A percentile compares a stretch with the other conserved stretches of the same genome.
Evolutionary conservation across 1,284 basidiomycete species (phyloP).

Genomic region (Earliella scabrosa): DNA sequence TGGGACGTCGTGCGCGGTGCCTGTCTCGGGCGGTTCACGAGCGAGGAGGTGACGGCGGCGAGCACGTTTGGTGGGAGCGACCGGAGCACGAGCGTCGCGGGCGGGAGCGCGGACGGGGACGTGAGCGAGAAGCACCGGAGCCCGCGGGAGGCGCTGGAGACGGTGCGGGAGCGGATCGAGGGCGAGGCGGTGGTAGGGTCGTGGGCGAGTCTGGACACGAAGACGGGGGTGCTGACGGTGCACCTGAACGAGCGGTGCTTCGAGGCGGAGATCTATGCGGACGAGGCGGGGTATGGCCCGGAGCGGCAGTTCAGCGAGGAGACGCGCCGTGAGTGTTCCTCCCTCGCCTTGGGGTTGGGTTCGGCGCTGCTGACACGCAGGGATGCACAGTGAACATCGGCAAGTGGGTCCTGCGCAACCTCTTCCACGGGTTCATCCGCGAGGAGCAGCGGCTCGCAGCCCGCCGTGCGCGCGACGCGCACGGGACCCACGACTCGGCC

Average conservation of each 20-base stretch:
- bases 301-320: slow-evolving; percentile 75
- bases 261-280: slow-evolving; percentile 94
- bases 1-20: slow-evolving; percentile 89
- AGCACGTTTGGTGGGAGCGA: slow-evolving; percentile 37
- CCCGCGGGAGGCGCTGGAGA: slow-evolving; percentile 85
- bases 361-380: background rate
- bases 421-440: slow-evolving; percentile 72
- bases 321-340: slow-evolving; percentile 68
- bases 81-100: slow-evolving; percentile 27
- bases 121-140: slow-evolving; percentile 47
- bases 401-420: slow-evolving; percentile 78
- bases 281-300: slow-evolving; percentile 77
- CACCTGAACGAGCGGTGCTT: slow-evolving; percentile 90
- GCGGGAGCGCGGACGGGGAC: slow-evolving; percentile 39
- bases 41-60: slow-evolving; percentile 67
- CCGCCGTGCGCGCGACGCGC: slow-evolving; percentile 42
- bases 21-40: slow-evolving; percentile 77
- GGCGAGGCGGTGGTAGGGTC: slow-evolving; percentile 86
- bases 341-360: background rate
- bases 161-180: slow-evolving; percentile 87
- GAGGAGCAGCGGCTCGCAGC: slow-evolving; percentile 56
- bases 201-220: slow-evolving; percentile 92
- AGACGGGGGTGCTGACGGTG: slow-evolving; percentile 86
- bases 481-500: slow-evolving; percentile 21
- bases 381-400: slow-evolving; percentile 70